Evolutionary conservation across 805 yeast species (phyloP).

Genomic region (Cyberlindnera japonica): DNA sequence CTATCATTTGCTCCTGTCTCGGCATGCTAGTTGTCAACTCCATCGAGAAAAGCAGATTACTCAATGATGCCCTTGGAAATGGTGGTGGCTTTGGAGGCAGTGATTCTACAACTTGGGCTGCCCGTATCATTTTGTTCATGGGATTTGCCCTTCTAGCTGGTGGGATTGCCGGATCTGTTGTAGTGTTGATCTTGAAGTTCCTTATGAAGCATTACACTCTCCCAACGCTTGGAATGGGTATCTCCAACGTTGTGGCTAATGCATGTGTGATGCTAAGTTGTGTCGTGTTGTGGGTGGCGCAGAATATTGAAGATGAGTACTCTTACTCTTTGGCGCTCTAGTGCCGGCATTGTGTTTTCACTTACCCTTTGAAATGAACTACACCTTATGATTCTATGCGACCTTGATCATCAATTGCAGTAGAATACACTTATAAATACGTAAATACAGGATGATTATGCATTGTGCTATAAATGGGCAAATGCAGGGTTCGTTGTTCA

Average conservation of each 20-base stretch:
- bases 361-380: not conserved
- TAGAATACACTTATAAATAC: not conserved
- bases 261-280: conserved; percentile 84
- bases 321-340: conserved; percentile 83
- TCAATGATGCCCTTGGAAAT: conserved; percentile 32
- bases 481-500: not conserved
- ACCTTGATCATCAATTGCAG: not conserved
- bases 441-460: not conserved
- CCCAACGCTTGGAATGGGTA: conserved; percentile 95
- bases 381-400: not conserved
- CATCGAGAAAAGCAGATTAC: conserved; percentile 39
- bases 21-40: conserved; percentile 78
- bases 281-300: conserved; percentile 86
- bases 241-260: conserved; percentile 80
- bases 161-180: conserved; percentile 88
- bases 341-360: too few relatives aligned
- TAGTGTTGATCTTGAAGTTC: conserved; percentile 82
- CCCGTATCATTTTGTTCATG: conserved; percentile 80
- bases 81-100: conserved; percentile 36
- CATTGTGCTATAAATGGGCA: too few relatives aligned
- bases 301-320: conserved; percentile 93
- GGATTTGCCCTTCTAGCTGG: conserved; percentile 94
- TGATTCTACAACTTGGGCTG: conserved; percentile 80
- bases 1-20: conserved; percentile 78
- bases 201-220: conserved; percentile 70